phyloP scores from a whole-genome alignment of 768 basidiomycete species.

The Chlorophyllum brunneum region DNA sequence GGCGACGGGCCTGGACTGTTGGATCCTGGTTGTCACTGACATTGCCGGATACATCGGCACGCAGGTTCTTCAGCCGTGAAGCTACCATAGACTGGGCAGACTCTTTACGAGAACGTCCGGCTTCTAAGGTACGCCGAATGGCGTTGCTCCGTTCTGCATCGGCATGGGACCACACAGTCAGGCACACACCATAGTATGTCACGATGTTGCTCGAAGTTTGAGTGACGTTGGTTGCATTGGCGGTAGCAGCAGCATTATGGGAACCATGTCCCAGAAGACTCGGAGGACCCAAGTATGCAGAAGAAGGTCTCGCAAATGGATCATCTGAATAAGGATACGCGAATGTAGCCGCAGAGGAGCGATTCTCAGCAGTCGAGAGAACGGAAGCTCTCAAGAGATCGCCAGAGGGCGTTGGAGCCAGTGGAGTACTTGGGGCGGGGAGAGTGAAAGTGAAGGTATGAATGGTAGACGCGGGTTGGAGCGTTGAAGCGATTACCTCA shows the following conservation, averaged over 20 bases:
- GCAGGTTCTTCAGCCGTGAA: slow-evolving; percentile 62
- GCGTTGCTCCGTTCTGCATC: slow-evolving; percentile 84
- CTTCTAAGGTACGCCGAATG: slow-evolving; percentile 79
- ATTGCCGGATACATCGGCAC: slow-evolving; percentile 48
- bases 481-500: slow-evolving; percentile 91
- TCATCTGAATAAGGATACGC: slow-evolving; percentile 74
- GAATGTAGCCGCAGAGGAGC: slow-evolving; percentile 68
- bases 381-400: slow-evolving; percentile 75
- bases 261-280: slow-evolving; percentile 51
- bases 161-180: slow-evolving; percentile 95
- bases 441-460: slow-evolving; percentile 90
- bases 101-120: slow-evolving; percentile 73
- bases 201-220: slow-evolving; percentile 42
- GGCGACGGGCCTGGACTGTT: slow-evolving; percentile 51
- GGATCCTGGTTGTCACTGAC: slow-evolving; percentile 48
- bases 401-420: slow-evolving; percentile 69
- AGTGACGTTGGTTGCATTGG: slow-evolving; percentile 29
- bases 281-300: slow-evolving; percentile 79
- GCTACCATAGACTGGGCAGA: slow-evolving; percentile 71
- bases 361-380: slow-evolving; percentile 57
- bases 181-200: slow-evolving; percentile 86
- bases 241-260: slow-evolving; percentile 28
- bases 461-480: slow-evolving; percentile 89
- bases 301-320: slow-evolving; percentile 75
- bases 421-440: slow-evolving; percentile 70